Evolutionary conservation across 75 land plant genomes (phyloP).

Genomic region (Picea sitchensis): DNA sequence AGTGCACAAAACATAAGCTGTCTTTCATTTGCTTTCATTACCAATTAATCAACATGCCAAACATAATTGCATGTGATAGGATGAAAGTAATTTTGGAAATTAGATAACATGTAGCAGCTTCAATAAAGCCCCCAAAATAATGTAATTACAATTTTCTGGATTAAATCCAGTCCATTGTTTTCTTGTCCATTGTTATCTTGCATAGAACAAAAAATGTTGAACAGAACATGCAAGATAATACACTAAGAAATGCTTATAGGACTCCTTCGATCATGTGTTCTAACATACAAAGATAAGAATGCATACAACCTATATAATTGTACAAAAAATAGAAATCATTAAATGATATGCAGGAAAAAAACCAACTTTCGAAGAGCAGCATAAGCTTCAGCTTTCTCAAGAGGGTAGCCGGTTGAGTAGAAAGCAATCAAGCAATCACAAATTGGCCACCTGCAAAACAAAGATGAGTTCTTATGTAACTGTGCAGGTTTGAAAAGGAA

Average conservation of each 20-base stretch:
- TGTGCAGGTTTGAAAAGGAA: too few relatives aligned
- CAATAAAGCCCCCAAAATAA: not conserved
- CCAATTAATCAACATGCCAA: not conserved
- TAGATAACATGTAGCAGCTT: not conserved
- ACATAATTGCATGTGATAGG: not conserved
- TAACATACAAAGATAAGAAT: not conserved
- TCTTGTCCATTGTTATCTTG: not conserved
- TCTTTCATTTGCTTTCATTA: not conserved
- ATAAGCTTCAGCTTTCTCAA: constrained; percentile 90
- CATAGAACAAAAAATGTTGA: not conserved
- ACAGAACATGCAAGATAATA: not conserved
- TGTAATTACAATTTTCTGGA: not conserved
- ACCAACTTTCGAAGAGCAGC: constrained; percentile 86
- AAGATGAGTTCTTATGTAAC: too few relatives aligned
- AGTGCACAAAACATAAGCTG: not conserved
- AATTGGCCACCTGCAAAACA: constrained; percentile 85
- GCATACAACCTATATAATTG: not conserved
- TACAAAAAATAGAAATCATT: not conserved
- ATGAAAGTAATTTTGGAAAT: not conserved
- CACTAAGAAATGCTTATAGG: not conserved
- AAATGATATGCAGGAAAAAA: constrained; percentile 1
- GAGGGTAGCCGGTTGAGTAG: constrained; percentile 94
- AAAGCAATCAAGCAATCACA: constrained; percentile 99
- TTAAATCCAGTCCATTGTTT: not conserved
- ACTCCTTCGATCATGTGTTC: not conserved